Conservation (phyloP, 352 stramenopile genomes). For the Saprolegnia parasitica region DNA sequence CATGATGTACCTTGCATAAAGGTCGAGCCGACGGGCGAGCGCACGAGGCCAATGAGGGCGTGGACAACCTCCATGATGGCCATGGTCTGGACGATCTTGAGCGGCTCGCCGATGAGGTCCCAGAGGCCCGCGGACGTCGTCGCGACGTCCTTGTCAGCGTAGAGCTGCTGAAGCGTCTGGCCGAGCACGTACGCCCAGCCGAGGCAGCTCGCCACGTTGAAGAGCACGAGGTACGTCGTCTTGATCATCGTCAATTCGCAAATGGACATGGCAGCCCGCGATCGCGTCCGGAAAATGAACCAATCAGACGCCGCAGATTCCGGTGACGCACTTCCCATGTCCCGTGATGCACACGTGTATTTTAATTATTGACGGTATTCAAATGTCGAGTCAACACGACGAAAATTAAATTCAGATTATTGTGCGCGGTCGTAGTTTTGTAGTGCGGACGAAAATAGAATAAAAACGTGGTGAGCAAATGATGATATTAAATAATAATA, state of each 20-base stretch:
- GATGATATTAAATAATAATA: too few relatives aligned
- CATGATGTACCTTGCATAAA: constrained; percentile 79
- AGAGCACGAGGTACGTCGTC: constrained; percentile 59
- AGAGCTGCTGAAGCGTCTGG: constrained; percentile 46
- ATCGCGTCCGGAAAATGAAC: background rate
- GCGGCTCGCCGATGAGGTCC: constrained; percentile 48
- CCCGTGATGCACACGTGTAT: too few relatives aligned
- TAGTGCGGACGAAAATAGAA: too few relatives aligned
- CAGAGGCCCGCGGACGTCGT: constrained; percentile 47
- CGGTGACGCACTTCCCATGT: too few relatives aligned
- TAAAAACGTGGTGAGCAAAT: too few relatives aligned
- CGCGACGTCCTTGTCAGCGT: constrained; percentile 49
- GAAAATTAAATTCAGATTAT: too few relatives aligned
- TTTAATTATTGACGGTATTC: background rate
- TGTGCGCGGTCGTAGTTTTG: too few relatives aligned
- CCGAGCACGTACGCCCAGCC: constrained; percentile 74
- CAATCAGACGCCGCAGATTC: background rate
- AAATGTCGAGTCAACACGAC: background rate
- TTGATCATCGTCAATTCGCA: constrained; percentile 25
- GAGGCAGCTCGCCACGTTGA: constrained; percentile 59
- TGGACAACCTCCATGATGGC: constrained; percentile 96
- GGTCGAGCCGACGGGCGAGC: constrained; percentile 91
- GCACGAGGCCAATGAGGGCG: constrained; percentile 91
- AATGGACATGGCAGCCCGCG: background rate
- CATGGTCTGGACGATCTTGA: constrained; percentile 90